Conservation (phyloP, 75 land plant genomes). For the Sequoia sempervirens region DNA sequence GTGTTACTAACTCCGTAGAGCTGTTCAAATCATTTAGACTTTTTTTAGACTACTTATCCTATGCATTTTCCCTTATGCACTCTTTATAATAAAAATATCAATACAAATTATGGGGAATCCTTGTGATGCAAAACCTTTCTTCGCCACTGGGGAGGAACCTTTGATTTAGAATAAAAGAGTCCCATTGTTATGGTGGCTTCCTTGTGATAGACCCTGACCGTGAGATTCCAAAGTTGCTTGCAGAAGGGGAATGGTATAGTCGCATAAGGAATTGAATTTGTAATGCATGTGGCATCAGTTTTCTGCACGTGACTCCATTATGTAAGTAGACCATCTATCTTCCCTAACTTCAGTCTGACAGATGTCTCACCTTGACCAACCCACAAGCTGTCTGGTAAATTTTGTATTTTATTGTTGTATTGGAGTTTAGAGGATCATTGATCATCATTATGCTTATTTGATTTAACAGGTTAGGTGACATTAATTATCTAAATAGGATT, state of each 20-base stretch:
- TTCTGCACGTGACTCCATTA: not conserved
- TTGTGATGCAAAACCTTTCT: not conserved
- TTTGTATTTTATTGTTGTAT: not conserved
- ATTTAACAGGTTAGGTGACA: not conserved
- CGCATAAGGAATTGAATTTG: not conserved
- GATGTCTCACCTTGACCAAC: not conserved
- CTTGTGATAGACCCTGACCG: not conserved
- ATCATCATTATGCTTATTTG: not conserved
- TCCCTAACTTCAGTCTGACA: not conserved
- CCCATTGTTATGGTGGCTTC: not conserved
- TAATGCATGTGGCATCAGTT: not conserved
- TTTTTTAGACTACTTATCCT: too few relatives aligned
- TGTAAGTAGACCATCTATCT: not conserved
- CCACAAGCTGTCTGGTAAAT: not conserved
- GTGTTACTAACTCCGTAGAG: not conserved
- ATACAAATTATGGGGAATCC: not conserved
- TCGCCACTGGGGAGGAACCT: not conserved
- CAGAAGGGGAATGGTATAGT: not conserved
- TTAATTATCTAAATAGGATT: not conserved
- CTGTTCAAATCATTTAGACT: conserved; percentile 1
- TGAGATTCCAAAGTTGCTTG: conserved; percentile 5
- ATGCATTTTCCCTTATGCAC: not conserved
- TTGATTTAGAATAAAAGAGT: not conserved
- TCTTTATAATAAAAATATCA: not conserved
- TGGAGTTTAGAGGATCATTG: not conserved